Evolutionary conservation across 2,329 filamentous ascomycete genomes (phyloP).

Genomic region (Trichoderma hamatum): DNA sequence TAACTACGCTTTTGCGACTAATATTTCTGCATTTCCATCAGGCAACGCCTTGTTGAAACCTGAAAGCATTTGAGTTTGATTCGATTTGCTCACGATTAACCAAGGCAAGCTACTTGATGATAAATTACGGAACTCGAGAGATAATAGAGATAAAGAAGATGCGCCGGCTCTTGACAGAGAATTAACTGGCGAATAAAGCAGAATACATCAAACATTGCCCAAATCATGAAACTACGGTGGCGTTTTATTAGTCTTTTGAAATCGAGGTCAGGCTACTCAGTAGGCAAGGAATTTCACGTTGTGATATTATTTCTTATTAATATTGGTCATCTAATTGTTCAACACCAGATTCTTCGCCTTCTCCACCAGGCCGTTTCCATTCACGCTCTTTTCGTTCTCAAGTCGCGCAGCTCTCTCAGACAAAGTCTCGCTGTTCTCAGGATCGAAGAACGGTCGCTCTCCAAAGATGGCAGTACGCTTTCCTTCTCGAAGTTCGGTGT

Average conservation of each 20-base stretch:
- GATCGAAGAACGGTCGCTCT: conserved; percentile 26
- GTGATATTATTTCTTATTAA: background rate
- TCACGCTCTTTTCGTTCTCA: background rate
- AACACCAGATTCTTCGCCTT: conserved; percentile 19
- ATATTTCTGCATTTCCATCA: background rate
- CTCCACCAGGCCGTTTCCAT: background rate
- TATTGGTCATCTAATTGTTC: background rate
- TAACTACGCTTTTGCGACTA: background rate
- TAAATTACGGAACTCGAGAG: no score
- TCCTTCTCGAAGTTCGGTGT: conserved; percentile 24
- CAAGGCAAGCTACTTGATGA: no score
- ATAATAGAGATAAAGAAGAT: background rate
- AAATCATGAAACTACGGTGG: background rate
- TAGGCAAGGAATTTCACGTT: background rate
- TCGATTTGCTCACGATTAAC: no score
- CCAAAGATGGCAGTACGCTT: conserved; percentile 25
- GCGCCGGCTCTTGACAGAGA: background rate
- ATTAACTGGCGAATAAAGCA: background rate
- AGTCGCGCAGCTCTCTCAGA: conserved; percentile 21
- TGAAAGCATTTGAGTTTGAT: no score
- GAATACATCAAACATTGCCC: background rate
- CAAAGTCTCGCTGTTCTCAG: conserved; percentile 23
- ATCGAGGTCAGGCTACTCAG: background rate
- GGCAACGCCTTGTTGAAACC: background rate
- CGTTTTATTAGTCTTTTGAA: background rate